Base-by-base conservation (phyloP, 208 protist genomes). In the Tritrichomonas foetus region DNA sequence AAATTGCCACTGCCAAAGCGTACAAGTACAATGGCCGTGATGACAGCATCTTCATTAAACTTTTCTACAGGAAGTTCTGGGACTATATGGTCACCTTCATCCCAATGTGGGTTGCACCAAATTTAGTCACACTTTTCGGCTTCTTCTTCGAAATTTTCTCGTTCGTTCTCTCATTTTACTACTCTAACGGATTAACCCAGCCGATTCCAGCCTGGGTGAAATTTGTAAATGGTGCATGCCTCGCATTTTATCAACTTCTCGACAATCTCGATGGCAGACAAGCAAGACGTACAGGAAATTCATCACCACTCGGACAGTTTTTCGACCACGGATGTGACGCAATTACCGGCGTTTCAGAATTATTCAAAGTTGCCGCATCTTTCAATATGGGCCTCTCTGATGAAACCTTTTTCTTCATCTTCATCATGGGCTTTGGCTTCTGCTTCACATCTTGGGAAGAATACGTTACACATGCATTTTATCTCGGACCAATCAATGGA, bases 241-340 rank as follows among this genome's bases (percentile, higher is more conserved):
- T 94, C 0, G 95, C 94, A 0, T 36, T 93, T 39, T 95, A 95
- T 57, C 94, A 95, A 49, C 94, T 93, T 39, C 30, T 95, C 0
- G 94, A 95, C 78, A 84, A 66, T 22, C 57, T 95, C 16, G 94
- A 95, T 93, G 94, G 94, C 20, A 95, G 93, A 30, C 94, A 95
- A 84, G 94, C 94, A 49, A 41, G 94, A 9, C 94, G 94, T n/a
- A 94, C 93, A 47, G 57, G 50, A 11, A 64, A 1, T 25, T 93
- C 74, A 30, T 95, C 94, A 3, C 47, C 94, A 13, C 93, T 95
- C 33, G 94, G 94, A 1, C 93, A 95, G 49, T 82, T 95, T 25
- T 95, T 94, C 53, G 94, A 95, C 57, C 94, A 95, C 94, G 94
- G 94, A 25, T 93, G 92, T 49, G 89, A 69, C 47, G 53, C 93